A percentile compares a stretch with the other conserved stretches of the same genome.
Conservation (phyloP, 2,329 filamentous ascomycete genomes). For the Penicillium sp. region DNA sequence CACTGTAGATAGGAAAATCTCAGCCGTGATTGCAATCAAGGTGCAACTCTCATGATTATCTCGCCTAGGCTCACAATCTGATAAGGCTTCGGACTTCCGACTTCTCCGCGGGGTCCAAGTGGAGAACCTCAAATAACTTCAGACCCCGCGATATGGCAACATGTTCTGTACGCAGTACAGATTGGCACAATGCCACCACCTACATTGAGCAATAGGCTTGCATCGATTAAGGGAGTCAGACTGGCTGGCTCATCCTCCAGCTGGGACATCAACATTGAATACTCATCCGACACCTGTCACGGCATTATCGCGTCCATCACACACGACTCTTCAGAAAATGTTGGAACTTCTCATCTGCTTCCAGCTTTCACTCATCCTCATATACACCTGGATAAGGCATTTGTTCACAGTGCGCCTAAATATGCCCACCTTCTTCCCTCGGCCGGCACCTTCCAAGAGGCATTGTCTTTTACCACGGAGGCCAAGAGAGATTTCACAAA, state of each 20-base stretch:
- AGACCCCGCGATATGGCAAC: background rate
- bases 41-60: background rate
- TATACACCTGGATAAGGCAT: conserved; percentile 60
- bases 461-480: conserved; percentile 52
- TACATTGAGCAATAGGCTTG: conserved; percentile 9
- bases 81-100: background rate
- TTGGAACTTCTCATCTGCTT: conserved; percentile 22
- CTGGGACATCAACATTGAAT: conserved; percentile 32
- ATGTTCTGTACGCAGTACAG: background rate
- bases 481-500: conserved; percentile 61
- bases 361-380: conserved; percentile 66
- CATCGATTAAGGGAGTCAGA: conserved; percentile 25
- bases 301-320: conserved; percentile 28
- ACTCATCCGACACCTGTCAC: conserved; percentile 5
- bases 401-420: conserved; percentile 33
- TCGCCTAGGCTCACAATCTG: background rate
- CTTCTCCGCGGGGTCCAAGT: background rate
- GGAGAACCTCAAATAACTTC: background rate
- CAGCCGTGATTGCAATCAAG: background rate
- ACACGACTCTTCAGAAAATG: conserved; percentile 10
- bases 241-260: conserved; percentile 26
- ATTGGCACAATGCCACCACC: conserved; percentile 11
- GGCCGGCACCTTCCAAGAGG: conserved; percentile 60
- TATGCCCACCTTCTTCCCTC: conserved; percentile 58
- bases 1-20: too few relatives aligned